Base-by-base conservation (phyloP, 768 basidiomycete species). In the Kwoniella newhampshirensis region DNA sequence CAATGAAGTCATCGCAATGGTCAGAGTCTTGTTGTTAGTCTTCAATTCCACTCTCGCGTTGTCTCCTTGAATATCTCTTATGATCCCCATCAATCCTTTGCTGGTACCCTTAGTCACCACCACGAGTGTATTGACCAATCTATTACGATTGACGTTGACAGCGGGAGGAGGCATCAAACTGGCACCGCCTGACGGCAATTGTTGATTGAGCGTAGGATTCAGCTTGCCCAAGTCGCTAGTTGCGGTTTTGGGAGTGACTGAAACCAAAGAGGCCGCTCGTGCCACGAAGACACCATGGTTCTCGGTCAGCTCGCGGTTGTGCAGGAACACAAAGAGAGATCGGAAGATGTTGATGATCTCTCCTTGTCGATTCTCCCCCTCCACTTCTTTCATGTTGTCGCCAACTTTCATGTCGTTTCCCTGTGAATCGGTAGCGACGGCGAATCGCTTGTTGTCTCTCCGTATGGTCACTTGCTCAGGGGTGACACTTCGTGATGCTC, bases 271-370 rank as follows among this genome's bases (percentile, higher is more conserved):
- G 39, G 89, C 86, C 13, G 89, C 85, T 35, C 91, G 86, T 0
- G 91, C 88, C 48, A 99, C 91, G 70, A 93, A 99, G 25, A 98
- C 86, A 56, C 96, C 96, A 20, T 89, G 87, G 67, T 98, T 92
- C 76, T 97, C 92, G 18, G 81, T 70, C 50, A 90, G 81, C 48
- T 97, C 92, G 13, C 93, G 87, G 68, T 93, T 94, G 78, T 93
- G 87, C 43, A 98, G 78, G 81, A 97, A 99, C 2, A 89, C 91
- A 67, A 86, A 94, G 77, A 89, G 86, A 0, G 92, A 91, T 71
- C 94, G 91, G 75, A 94, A 88, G 40, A 92, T 91, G 69, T 97
- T 93, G 25, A 99, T 80, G 12, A 98, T 88, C 54, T 85, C 83
- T 43, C 96, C 96, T 82, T 87, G 89, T 4, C 93, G 87, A 35